Percentiles rank a stretch among this genome's conserved stretches.
Conservation (phyloP, 805 yeast species). For the Zygosaccharomyces siamensis region DNA sequence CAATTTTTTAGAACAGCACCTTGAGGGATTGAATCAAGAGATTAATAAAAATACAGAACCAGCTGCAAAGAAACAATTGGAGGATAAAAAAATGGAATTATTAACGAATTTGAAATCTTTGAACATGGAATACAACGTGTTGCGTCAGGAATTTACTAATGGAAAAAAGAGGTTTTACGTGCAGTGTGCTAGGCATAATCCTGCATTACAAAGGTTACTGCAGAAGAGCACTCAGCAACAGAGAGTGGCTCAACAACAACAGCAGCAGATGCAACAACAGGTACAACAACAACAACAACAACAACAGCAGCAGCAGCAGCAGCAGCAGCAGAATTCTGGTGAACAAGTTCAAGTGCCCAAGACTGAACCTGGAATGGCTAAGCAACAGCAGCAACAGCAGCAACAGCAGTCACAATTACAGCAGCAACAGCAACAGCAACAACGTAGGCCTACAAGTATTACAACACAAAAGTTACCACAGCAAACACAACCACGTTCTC, state of each 20-base stretch:
- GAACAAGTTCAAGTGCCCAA: conserved; percentile 19
- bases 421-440: conserved; percentile 13
- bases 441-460: conserved; percentile 11
- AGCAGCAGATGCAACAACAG: conserved; percentile 18
- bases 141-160: conserved; percentile 29
- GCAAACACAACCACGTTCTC: conserved; percentile 14
- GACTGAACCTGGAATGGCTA: conserved; percentile 11
- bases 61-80: conserved; percentile 27
- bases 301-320: conserved; percentile 24
- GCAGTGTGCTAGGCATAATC: conserved; percentile 34
- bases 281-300: conserved; percentile 26
- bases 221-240: conserved; percentile 29
- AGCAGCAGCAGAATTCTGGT: conserved; percentile 23
- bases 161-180: conserved; percentile 32
- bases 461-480: conserved; percentile 18
- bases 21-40: conserved; percentile 30
- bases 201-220: conserved; percentile 29
- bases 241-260: conserved; percentile 17
- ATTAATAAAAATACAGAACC: conserved; percentile 25
- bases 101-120: conserved; percentile 24
- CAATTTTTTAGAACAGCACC: conserved; percentile 28
- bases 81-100: conserved; percentile 27
- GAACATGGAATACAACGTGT: conserved; percentile 24
- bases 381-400: conserved; percentile 11
- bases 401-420: conserved; percentile 5